Base-by-base conservation (phyloP, 1,284 basidiomycete genomes). In the Rhodotorula sp. region DNA sequence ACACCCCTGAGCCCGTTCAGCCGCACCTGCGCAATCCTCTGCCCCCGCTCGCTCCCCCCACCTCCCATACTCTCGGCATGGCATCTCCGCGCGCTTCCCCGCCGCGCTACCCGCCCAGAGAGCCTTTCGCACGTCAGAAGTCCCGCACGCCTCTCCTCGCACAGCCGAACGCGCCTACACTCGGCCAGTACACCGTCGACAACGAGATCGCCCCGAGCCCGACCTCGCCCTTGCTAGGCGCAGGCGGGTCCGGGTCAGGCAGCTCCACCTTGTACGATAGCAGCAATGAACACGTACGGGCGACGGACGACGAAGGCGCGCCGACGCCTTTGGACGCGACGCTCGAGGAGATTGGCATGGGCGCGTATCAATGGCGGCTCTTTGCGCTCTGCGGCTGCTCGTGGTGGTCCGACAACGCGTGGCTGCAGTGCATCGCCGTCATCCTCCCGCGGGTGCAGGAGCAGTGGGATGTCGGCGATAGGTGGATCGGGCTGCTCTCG, bases 401-500 rank as follows among this genome's bases (percentile, higher is more conserved):
- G 29, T 92, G 91, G 90, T 84, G 91, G 84, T 90, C 91, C 71
- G 91, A 93, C 82, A 92, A 92, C 81, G 91, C 91, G 91, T 92
- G 91, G 91, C 87, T 93, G 67, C 90, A 92, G 85, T 88, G 89
- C 32, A 39, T 76, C 25, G 73, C 72, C 2, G 93, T 98, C 59
- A 91, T 96, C 60, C 86, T 99, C 21, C 96, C 96, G 21, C 86
- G 95, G 67, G 90, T 98, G 17, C 94, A 97, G 80, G 87, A 73
- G 13, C 70, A 96, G 80, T 97, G 89, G 81, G 83, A 84, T 77
- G 88, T 94, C 22, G 85, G 87, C 37, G 90, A 94, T 81, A 85
- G 83, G 64, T 87, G 86, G 77, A 91, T 94, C 68, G 92, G 92
- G 48, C 81, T 86, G 2, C 82, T 93, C 4, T 92, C 90, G 0